Conservation (phyloP, 805 yeast species). For the Candida railenensis region DNA sequence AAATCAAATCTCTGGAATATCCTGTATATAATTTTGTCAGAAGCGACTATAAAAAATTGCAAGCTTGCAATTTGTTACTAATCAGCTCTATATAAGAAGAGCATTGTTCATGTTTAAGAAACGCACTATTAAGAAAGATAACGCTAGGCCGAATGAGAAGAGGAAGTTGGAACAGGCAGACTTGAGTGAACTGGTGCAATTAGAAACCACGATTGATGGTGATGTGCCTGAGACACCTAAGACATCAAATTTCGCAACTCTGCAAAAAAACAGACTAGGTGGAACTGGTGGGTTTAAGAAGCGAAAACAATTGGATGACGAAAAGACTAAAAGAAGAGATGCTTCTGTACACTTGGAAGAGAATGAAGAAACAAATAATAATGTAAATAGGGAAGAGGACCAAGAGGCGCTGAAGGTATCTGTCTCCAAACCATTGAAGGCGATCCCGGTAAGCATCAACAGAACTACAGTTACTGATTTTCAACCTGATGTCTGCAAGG, state of each 20-base stretch:
- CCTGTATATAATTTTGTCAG: background rate
- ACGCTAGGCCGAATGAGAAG: constrained; percentile 1
- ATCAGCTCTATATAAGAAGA: background rate
- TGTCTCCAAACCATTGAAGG: constrained; percentile 19
- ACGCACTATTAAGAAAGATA: constrained; percentile 15
- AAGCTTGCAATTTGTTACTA: background rate
- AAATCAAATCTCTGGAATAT: too few species aligned
- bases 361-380: background rate
- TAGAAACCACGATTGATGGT: background rate
- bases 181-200: background rate
- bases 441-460: constrained; percentile 43
- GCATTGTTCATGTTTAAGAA: constrained; percentile 30
- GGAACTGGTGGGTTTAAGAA: constrained; percentile 7
- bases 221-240: background rate
- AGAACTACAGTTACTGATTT: constrained; percentile 76
- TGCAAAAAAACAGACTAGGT: background rate
- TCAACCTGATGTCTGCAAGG: constrained; percentile 94
- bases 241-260: background rate
- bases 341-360: background rate
- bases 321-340: constrained; percentile 1
- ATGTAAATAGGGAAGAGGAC: background rate
- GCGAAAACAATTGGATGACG: constrained; percentile 3
- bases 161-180: constrained; percentile 5
- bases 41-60: background rate
- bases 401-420: background rate